phyloP scores from a whole-genome alignment of 345 rosid species.

The Lepidium africanum region DNA sequence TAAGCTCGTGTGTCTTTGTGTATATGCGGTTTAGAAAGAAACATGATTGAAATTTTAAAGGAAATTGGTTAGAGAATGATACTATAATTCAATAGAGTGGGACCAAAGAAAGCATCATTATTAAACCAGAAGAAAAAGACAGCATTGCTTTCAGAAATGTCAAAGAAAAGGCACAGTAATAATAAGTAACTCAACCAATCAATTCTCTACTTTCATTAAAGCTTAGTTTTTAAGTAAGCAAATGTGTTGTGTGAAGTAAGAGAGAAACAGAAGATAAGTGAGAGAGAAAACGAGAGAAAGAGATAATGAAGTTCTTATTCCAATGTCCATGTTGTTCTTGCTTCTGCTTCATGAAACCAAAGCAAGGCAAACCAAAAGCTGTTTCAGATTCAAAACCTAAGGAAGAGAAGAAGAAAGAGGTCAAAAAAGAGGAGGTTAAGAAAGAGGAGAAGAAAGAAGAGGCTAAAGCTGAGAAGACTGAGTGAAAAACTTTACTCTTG shows the following conservation, averaged over 20 bases:
- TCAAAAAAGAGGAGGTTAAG: conserved; percentile 5
- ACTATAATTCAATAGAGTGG: conserved; percentile 21
- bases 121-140: conserved; percentile 27
- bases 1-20: neutral
- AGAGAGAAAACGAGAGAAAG: conserved; percentile 7
- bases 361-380: conserved; percentile 38
- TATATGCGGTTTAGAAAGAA: neutral
- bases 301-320: conserved; percentile 74
- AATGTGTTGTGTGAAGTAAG: conserved; percentile 1
- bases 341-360: conserved; percentile 83
- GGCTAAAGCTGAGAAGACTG: conserved; percentile 23
- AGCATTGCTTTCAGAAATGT: conserved; percentile 17
- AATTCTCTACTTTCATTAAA: conserved; percentile 21
- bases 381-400: conserved; percentile 35
- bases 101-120: conserved; percentile 28
- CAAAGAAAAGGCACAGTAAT: conserved; percentile 16
- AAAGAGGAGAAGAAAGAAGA: conserved; percentile 24
- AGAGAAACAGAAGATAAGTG: conserved; percentile 9
- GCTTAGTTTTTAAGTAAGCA: conserved; percentile 1
- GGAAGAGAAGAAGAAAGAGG: conserved; percentile 46
- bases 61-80: conserved; percentile 2
- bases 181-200: conserved; percentile 6
- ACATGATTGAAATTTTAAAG: neutral
- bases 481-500: conserved; percentile 1
- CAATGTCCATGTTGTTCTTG: conserved; percentile 86